phyloP scores from a whole-genome alignment of 108 stramenopile species.

The Skeletonema tropicum region DNA sequence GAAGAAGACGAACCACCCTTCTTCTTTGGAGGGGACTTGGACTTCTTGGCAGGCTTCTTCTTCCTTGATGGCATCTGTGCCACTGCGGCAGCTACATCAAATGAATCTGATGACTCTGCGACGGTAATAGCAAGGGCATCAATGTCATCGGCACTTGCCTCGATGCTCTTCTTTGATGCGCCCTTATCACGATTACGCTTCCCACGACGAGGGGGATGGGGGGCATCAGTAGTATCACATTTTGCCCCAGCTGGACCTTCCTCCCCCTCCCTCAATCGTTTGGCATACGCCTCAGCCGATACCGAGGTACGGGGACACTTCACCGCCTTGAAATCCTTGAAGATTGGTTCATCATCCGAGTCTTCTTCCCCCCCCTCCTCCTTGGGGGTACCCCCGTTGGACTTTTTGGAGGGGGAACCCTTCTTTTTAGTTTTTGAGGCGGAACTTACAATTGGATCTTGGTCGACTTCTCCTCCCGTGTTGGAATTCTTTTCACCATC shows the following conservation, averaged over 20 bases:
- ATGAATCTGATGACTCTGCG: neutral
- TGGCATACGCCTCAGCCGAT: slow-evolving; percentile 18
- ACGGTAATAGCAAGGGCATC: neutral
- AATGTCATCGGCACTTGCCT: neutral
- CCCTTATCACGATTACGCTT: neutral
- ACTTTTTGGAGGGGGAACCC: neutral
- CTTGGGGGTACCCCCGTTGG: neutral
- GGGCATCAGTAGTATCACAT: neutral
- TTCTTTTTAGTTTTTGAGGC: neutral
- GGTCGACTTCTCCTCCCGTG: neutral
- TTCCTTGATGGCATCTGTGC: neutral
- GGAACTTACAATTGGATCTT: neutral
- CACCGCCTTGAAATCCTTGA: slow-evolving; percentile 5
- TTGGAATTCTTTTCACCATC: slow-evolving; percentile 3
- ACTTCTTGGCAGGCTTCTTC: neutral
- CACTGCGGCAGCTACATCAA: neutral
- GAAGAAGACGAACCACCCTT: neutral
- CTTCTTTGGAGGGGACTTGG: neutral
- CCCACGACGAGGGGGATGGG: neutral
- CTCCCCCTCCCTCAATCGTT: neutral
- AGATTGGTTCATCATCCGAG: slow-evolving; percentile 3
- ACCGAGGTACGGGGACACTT: slow-evolving; percentile 26
- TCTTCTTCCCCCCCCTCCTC: neutral
- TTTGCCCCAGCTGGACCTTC: neutral
- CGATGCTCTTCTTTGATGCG: neutral